Base-by-base conservation (phyloP, 1,139 yeast species). In the Candida anutae region DNA sequence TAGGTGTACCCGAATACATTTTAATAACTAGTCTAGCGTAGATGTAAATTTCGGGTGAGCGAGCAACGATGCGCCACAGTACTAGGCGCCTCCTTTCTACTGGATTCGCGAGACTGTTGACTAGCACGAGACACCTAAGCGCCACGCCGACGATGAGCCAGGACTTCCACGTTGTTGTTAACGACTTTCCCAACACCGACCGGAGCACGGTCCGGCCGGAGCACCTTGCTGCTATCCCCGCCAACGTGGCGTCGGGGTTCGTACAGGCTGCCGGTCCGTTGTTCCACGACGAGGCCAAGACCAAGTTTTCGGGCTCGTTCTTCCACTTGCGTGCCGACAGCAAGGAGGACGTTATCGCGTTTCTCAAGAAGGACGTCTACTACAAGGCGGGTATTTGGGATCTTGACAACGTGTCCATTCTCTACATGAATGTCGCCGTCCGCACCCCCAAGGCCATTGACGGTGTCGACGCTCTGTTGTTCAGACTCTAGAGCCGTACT, bases 311-410 rank as follows among this genome's bases (percentile, higher is more conserved):
- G 5, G 94, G 94, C 3, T 77, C 88, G 28, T 61, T 76, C 13
- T 64, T 74, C 47, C 79, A 76, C 35, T 44, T 82, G 28, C 58
- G 62, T 29, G 93, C 88, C 19, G 74, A 73, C 28, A 58, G 73
- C 28, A 74, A 65, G 41, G 77, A 77, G 35, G 81, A 77, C 34
- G 74, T 78, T 12, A 41, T 77, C 28, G 82, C 76, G 23, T 56
- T 79, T 34, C 65, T 83, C 46, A 69, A 76, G 45, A 47, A 58
- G 32, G 94, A 83, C 48, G 52, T 75, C 21, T 83, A 77, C 53
- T 71, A 73, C 39, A 62, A 59, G 39, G 61, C 65, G 17, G 90
- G 87, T 0, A 69, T 83, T 34, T 83, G 94, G 94, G 93, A 83
- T 48, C 47, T 81, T 36, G 73, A 75, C 24, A 69, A 64, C 31